Evolutionary conservation across 2,329 filamentous ascomycete genomes (phyloP).

Genomic region (Hypocrella siamensis): DNA sequence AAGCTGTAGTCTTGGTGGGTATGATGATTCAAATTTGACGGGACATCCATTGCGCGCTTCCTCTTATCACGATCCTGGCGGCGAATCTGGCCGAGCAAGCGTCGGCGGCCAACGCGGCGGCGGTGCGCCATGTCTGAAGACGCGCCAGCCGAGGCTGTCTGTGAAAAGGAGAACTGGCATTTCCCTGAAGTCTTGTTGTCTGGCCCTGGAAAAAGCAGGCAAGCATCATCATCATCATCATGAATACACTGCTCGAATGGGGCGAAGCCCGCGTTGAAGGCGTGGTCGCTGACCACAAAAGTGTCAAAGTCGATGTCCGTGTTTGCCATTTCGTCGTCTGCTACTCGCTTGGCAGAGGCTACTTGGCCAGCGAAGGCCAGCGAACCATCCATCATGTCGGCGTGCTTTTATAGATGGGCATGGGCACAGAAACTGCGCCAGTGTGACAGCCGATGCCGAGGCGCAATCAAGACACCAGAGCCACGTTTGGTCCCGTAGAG

Average conservation of each 20-base stretch:
- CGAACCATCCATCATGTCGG: slow-evolving; percentile 8
- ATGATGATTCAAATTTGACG: slow-evolving; percentile 3
- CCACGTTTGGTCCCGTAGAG: no score
- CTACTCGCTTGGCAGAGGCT: slow-evolving; percentile 5
- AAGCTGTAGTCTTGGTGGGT: slow-evolving; percentile 6
- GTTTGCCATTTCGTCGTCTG: slow-evolving; percentile 14
- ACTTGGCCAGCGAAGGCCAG: slow-evolving; percentile 9
- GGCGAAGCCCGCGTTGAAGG: slow-evolving; percentile 11
- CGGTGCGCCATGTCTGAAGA: neutral
- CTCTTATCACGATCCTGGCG: neutral
- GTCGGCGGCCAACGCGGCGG: no score
- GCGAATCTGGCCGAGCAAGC: neutral
- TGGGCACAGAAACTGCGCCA: no score
- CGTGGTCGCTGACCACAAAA: slow-evolving; percentile 10
- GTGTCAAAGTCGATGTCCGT: slow-evolving; percentile 11
- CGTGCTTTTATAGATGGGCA: neutral
- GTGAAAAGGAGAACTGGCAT: slow-evolving; percentile 3
- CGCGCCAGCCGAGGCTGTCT: slow-evolving; percentile 1
- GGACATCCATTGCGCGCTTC: slow-evolving; percentile 1
- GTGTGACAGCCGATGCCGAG: no score
- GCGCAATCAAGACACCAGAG: no score
- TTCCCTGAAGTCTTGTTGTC: slow-evolving; percentile 6
- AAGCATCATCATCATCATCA: slow-evolving; percentile 18
- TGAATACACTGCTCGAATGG: slow-evolving; percentile 13
- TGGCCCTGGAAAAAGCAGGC: slow-evolving; percentile 10